Evolutionary conservation across 805 yeast genomes (phyloP), one percentile per base, ranked within the genome.

Genomic region (Lipomyces spencermartinsiae): DNA sequence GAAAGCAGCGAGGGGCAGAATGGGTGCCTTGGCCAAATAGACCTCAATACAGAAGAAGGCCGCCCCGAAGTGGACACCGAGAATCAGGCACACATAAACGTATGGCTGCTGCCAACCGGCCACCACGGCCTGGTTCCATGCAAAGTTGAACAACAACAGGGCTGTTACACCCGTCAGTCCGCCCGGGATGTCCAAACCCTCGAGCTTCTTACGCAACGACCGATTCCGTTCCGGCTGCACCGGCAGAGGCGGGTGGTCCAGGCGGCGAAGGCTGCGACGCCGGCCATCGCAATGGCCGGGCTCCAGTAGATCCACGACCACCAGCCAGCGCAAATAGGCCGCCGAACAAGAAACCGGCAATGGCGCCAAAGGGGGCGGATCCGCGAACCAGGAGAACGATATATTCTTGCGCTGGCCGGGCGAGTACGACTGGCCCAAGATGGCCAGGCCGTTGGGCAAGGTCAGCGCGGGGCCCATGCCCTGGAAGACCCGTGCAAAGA

Each of bases 101-200:
- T 89, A 90, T 0, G 88, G 83, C 1, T 74, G 75, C 10, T 77
- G 73, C 94, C 94, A 90, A 25, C 93, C 92, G 1, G 80, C 88
- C 4, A 84, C 82, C 0, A 94, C 91, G 1, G 90, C 94, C 75
- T 91, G 93, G 73, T 88, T 90, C 87, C 92, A 86, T 1, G 86
- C 86, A 75, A 90, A 87, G 72, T 88, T 89, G 75, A 91, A 81
- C 43, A 90, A 75, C 1, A 89, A 81, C 59, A 91, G 77, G 0
- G 91, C 92, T 5, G 79, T 66, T 4, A 90, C 84, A 2, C 91
- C 93, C 14, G 85, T 67, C 0, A 78, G 19, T 0, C 89, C 80
- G n/a, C 92, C 92, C 6, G 77, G 65, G 78, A 83, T 81, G 73
- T 86, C 89, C 78, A 86, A 83, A 8, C 60, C 16, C n/a, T 31